Base-by-base conservation (phyloP, 2,329 filamentous ascomycete genomes). In the Epichloe hybrida region DNA sequence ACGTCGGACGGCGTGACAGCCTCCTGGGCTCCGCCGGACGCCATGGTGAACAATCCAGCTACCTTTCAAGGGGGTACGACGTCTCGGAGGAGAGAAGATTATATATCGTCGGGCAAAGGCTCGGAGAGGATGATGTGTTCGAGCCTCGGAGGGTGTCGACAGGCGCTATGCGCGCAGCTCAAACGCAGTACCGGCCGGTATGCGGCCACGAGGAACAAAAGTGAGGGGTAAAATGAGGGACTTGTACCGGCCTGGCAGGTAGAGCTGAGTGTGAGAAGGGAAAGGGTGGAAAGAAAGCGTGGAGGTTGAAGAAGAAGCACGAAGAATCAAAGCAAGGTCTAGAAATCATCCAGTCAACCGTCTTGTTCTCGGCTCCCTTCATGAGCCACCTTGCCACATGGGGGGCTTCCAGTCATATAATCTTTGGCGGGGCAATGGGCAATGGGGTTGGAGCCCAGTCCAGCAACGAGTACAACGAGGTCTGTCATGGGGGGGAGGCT, bases 1-100 rank as follows among this genome's bases (percentile, higher is more conserved):
- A 98, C 88, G 63, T 75, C 73, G 44, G 72, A 68, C 56, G 88
- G 86, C 69, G 81, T 80, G 70, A 93, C 94, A 68, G 80, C 79
- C 70, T 85, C 81, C 67, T 81, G 77, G 57, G 75, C 71, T 58
- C 74, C 73, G 66, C 76, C 81, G 61, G 77, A 68, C 64, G 86
- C 83, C 86, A 91, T 91, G 65, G 31, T 46, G 51, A 49, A 56
- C 42, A 52, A 31, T 2, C 5, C 9, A 21, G 17, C 27, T 4
- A 27, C 41, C 4, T 27, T 44, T 17, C 35, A 37, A 13, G 23
- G 6, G n/a, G n/a, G 50, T 11, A 31, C n/a, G 23, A 11, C 20
- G n/a, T 31, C 34, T 15, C 23, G 11, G 46, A 13, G 34, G 34
- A 35, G 15, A 35, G 31, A 34, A 35, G 20, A 17, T 13, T 9